Evolutionary conservation across 2,329 filamentous ascomycete species (phyloP).

Genomic region (Pseudomassariella vexata): DNA sequence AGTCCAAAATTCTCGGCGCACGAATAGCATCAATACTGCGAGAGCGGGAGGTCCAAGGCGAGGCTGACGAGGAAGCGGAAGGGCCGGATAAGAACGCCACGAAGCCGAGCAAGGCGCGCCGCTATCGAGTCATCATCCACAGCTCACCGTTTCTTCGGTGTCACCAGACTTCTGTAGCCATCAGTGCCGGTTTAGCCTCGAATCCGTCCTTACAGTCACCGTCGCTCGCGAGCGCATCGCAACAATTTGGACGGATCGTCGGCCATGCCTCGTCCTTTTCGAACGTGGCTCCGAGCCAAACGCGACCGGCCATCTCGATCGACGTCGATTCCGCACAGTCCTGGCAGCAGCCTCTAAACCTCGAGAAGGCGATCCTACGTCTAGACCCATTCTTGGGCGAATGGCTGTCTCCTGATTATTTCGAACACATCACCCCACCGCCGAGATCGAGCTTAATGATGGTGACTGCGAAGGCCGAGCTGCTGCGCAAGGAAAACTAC

Average conservation of each 20-base stretch:
- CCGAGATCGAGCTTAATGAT: slow-evolving; percentile 84
- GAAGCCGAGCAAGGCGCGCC: slow-evolving; percentile 45
- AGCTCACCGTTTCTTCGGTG: slow-evolving; percentile 92
- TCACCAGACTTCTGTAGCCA: slow-evolving; percentile 83
- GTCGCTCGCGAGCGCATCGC: slow-evolving; percentile 14
- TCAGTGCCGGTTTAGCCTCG: slow-evolving; percentile 77
- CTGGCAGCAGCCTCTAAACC: slow-evolving; percentile 7
- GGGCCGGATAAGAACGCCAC: slow-evolving; percentile 11
- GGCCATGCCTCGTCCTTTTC: slow-evolving; percentile 14
- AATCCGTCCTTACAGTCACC: slow-evolving; percentile 30
- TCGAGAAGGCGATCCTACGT: slow-evolving; percentile 61
- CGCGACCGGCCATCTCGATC: slow-evolving; percentile 11
- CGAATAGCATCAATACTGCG: slow-evolving; percentile 72
- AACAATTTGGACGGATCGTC: no score
- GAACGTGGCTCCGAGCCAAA: slow-evolving; percentile 11
- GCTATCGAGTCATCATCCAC: slow-evolving; percentile 79
- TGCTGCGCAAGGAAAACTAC: slow-evolving; percentile 71
- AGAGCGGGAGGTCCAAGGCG: slow-evolving; percentile 42
- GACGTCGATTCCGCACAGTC: slow-evolving; percentile 18
- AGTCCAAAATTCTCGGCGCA: slow-evolving; percentile 73
- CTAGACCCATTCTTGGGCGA: slow-evolving; percentile 92
- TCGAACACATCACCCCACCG: slow-evolving; percentile 84
- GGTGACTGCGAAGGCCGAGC: slow-evolving; percentile 78
- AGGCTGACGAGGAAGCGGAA: slow-evolving; percentile 28
- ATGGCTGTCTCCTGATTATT: slow-evolving; percentile 92